Conservation (phyloP, 2,329 filamentous ascomycete species). For the Penicillium sp. region DNA sequence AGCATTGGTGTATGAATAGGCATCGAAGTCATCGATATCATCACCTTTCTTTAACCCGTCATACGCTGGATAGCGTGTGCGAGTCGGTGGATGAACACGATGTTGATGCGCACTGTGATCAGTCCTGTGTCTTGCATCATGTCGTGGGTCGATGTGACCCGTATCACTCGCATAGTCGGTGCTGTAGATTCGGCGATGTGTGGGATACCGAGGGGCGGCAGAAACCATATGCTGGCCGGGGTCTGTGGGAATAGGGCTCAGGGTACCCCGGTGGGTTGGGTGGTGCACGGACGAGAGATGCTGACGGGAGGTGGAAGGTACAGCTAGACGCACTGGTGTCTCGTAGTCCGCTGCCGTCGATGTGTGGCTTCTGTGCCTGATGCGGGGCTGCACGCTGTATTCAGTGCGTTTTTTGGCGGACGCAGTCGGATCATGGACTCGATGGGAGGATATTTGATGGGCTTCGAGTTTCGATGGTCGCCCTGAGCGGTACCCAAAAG, state of each 20-base stretch:
- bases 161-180: slow-evolving; percentile 40
- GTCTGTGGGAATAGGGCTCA: slow-evolving; percentile 33
- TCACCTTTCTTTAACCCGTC: slow-evolving; percentile 33
- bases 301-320: slow-evolving; percentile 23
- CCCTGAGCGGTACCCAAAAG: slow-evolving; percentile 28
- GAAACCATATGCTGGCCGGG: slow-evolving; percentile 37
- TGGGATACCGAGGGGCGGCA: slow-evolving; percentile 28
- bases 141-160: slow-evolving; percentile 27
- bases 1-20: slow-evolving; percentile 49
- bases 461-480: slow-evolving; percentile 32
- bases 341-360: slow-evolving; percentile 29
- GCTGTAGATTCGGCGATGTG: slow-evolving; percentile 33
- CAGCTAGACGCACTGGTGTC: slow-evolving; percentile 26
- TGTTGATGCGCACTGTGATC: slow-evolving; percentile 21
- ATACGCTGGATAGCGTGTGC: slow-evolving; percentile 29
- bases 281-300: slow-evolving; percentile 30
- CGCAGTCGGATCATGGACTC: slow-evolving; percentile 32
- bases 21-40: slow-evolving; percentile 42
- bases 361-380: slow-evolving; percentile 37
- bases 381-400: slow-evolving; percentile 36
- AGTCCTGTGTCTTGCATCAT: slow-evolving; percentile 20
- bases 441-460: slow-evolving; percentile 33
- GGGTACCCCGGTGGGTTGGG: slow-evolving; percentile 29
- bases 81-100: slow-evolving; percentile 25
- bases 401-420: slow-evolving; percentile 36